Base-by-base conservation (phyloP, 305 asterid species). In the Fraxinus angustifolia region DNA sequence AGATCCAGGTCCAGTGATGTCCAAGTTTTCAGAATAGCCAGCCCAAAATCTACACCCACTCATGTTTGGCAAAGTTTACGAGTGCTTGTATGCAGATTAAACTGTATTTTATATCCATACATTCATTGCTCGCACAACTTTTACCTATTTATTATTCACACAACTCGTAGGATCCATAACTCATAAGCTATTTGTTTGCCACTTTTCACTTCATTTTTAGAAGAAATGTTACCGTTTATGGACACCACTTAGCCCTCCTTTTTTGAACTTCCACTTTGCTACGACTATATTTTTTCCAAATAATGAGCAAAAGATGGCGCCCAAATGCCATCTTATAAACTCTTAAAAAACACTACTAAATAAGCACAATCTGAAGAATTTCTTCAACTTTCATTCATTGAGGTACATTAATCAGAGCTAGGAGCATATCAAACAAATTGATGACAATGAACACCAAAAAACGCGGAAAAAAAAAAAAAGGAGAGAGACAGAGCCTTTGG, bases 341-440 rank as follows among this genome's bases (percentile, higher is more conserved):
- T 3, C 58, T 3, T 48, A 14, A 12, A 12, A 45, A 48, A 3
- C 56, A 48, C 1, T 48, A 48, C 58, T 48, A 48, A 48, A 48
- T 17, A 48, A 48, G 60, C 19, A 77, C 68, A 77, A 53, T 77
- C 75, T 6, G 56, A 60, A 75, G 16, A 38, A 26, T 31, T 35
- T 74, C 48, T 35, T 74, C 36, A 34, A 56, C 42, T 79, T 71
- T 77, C 72, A 42, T 81, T 58, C 70, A 11, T 16, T 7, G 75
- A 62, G 80, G 48, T 36, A 38, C 75, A 80, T 17, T 48, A 14
- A 50, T 53, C 70, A 56, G 11, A 17, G 28, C 10, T 56, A 6
- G 65, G 26, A 5, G 65, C 65, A 19, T n/a, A n/a, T 53, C 26
- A n/a, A 53, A 53, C 65, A 56, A 56, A 17, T 56, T 17, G 67